Percentiles rank a stretch among this genome's conserved stretches.
These are phyloP conservation scores for Neohortaea acidophila DNA, from an alignment of 495 filamentous ascomycete species.

Conservation along the genomic window DNA sequence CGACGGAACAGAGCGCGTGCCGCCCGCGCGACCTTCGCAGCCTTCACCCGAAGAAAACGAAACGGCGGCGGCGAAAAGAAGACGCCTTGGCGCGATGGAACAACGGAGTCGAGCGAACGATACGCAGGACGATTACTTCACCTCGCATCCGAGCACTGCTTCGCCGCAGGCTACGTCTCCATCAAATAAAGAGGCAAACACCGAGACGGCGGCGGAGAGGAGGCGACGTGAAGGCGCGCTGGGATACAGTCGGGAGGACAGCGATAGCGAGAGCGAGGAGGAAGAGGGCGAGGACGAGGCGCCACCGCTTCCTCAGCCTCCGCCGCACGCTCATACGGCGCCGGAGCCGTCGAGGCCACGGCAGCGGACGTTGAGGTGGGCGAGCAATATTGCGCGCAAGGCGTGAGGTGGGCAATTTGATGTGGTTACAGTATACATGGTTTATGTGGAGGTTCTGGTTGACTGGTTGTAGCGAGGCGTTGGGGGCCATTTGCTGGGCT, in stretches of 20 bases:
- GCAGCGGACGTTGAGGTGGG: constrained; percentile 16
- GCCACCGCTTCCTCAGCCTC: constrained; percentile 15
- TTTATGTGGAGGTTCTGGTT: too few relatives aligned
- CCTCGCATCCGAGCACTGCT: too few relatives aligned
- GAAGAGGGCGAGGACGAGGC: constrained; percentile 28
- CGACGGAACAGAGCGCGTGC: constrained; percentile 41
- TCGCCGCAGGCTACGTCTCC: too few relatives aligned
- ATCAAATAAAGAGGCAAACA: too few relatives aligned
- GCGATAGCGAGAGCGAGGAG: constrained; percentile 33
- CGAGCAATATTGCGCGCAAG: constrained; percentile 14
- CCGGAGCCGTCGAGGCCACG: constrained; percentile 1
- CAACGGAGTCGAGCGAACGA: too few relatives aligned
- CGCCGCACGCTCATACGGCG: constrained; percentile 21
- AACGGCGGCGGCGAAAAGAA: too few relatives aligned
- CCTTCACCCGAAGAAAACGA: constrained; percentile 27
- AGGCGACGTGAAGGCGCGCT: constrained; percentile 71
- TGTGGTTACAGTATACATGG: too few relatives aligned
- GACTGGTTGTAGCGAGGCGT: too few relatives aligned
- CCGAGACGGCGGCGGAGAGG: constrained; percentile 73
- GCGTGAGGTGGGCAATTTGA: background rate
- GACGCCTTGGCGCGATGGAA: too few relatives aligned
- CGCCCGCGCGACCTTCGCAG: constrained; percentile 16
- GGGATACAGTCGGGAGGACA: constrained; percentile 44
- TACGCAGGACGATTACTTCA: too few relatives aligned
- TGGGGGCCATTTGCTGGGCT: too few relatives aligned